A percentile compares a stretch with the other conserved stretches of the same genome.
Conservation (phyloP, 1,284 basidiomycete genomes). For the Cutaneotrichosporon sp. region DNA sequence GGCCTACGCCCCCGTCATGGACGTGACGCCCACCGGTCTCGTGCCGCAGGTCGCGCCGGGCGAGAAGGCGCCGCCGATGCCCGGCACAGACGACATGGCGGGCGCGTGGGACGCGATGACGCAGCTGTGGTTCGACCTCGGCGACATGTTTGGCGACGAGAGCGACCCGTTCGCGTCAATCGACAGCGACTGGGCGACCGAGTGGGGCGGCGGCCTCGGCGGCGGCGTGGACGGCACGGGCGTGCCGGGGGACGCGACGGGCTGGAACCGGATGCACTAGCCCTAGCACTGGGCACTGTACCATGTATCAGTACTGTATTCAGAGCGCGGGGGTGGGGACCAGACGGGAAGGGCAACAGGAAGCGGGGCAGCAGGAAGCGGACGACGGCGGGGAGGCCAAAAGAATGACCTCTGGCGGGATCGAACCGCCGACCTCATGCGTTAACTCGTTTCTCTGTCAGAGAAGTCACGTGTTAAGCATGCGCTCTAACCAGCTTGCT, state of each 20-base stretch:
- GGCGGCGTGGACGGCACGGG: not conserved
- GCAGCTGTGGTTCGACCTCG: conserved; percentile 37
- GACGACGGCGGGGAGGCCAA: no score
- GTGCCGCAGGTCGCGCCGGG: not conserved
- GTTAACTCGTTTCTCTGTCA: no score
- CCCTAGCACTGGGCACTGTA: not conserved
- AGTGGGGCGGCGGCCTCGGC: conserved; percentile 2
- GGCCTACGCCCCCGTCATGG: not conserved
- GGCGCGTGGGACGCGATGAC: conserved; percentile 39
- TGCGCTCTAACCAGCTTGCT: no score
- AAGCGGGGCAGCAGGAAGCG: no score
- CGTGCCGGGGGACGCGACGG: not conserved
- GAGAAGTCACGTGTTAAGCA: no score
- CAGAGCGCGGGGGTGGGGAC: no score
- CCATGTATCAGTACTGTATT: no score
- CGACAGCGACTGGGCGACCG: conserved; percentile 6
- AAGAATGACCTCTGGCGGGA: no score
- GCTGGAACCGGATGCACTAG: not conserved
- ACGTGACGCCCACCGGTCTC: conserved; percentile 1
- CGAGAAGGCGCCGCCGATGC: not conserved
- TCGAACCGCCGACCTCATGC: no score
- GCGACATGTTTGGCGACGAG: conserved; percentile 23
- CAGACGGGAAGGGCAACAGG: no score
- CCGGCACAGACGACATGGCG: conserved; percentile 15
- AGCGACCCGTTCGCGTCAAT: conserved; percentile 3